A percentile compares a stretch with the other conserved stretches of the same genome.
phyloP scores from a whole-genome alignment of 2,329 filamentous ascomycete genomes.

The Arthrobotrys pseudoclavata region DNA sequence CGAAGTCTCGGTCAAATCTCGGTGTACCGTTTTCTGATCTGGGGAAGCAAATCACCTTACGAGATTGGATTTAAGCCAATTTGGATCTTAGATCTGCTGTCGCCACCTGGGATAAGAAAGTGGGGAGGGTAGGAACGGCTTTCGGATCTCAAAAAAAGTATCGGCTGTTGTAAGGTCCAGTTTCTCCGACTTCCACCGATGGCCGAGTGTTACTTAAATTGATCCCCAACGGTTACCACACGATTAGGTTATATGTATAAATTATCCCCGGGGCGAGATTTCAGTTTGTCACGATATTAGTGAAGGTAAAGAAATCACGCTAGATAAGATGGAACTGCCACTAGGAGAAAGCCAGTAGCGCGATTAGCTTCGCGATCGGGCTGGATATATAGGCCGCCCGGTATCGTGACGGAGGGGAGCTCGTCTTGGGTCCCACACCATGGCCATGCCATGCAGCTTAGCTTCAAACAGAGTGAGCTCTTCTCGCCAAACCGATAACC shows the following conservation, averaged over 20 bases:
- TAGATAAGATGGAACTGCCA: slow-evolving; percentile 54
- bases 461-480: slow-evolving; percentile 59
- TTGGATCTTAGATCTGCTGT: slow-evolving; percentile 5
- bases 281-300: slow-evolving; percentile 54
- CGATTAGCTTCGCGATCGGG: slow-evolving; percentile 47
- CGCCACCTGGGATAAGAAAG: slow-evolving; percentile 1
- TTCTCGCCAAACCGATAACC: slow-evolving; percentile 57
- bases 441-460: slow-evolving; percentile 53
- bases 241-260: slow-evolving; percentile 9
- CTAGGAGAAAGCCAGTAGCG: slow-evolving; percentile 28
- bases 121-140: slow-evolving; percentile 25
- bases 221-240: slow-evolving; percentile 34
- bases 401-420: slow-evolving; percentile 47
- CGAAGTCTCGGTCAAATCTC: slow-evolving; percentile 59
- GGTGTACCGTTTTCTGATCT: slow-evolving; percentile 28
- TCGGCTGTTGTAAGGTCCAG: slow-evolving; percentile 35
- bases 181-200: slow-evolving; percentile 60
- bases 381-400: slow-evolving; percentile 39
- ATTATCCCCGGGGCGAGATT: slow-evolving; percentile 23
- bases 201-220: slow-evolving; percentile 29
- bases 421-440: slow-evolving; percentile 51
- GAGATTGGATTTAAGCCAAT: slow-evolving; percentile 18
- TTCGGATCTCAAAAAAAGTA: slow-evolving; percentile 37
- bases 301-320: slow-evolving; percentile 44
- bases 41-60: slow-evolving; percentile 24